Evolutionary conservation across 176 grass and related monocot species (phyloP), one percentile per base, ranked within the genome.

Genomic region (Bolboschoenus planiculmis): DNA sequence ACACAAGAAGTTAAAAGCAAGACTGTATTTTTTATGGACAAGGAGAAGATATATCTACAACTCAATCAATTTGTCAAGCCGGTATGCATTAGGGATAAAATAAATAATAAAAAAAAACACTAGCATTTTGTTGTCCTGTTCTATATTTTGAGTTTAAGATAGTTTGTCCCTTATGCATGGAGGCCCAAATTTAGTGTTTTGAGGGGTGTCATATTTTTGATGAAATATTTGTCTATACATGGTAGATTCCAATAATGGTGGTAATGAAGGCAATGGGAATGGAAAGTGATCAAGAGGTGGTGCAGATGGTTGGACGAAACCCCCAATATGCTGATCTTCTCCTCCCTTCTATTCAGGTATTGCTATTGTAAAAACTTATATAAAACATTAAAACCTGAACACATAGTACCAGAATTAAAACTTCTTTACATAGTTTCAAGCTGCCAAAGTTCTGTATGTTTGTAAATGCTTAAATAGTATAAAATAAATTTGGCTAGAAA

Each of bases 181-280:
- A 36, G 16, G 15, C 30, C 13, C 16, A 20, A 66, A 70, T 70
- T 70, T n/a, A 39, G 6, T 34, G 29, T 18, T 61, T 81, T 29
- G 34, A 40, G 14, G n/a, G 43, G 5, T 77, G 24, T 33, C 26
- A 82, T 13, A 14, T 30, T 46, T n/a, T 63, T 82, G 8, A 73
- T 73, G 7, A 16, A 44, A 29, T 30, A 47, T 57, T 39, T 65
- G 13, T 77, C 46, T 53, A 15, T 51, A 76, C 7, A 53, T 33
- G 76, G 33, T 87, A 98, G 95, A 98, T 98, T 91, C 90, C 95
- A 85, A 95, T 98, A 78, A 85, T 98, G 82, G 90, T 93, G 82
- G 88, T 98, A 66, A 93, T 98, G 92, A 98, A 93, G 87, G 92
- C 95, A n/a, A 95, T 98, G 95, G 95, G 95, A 79, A 93, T 90